phyloP scores from a whole-genome alignment of 2,329 filamentous ascomycete species.

The Arthrobotrys entomopaga region DNA sequence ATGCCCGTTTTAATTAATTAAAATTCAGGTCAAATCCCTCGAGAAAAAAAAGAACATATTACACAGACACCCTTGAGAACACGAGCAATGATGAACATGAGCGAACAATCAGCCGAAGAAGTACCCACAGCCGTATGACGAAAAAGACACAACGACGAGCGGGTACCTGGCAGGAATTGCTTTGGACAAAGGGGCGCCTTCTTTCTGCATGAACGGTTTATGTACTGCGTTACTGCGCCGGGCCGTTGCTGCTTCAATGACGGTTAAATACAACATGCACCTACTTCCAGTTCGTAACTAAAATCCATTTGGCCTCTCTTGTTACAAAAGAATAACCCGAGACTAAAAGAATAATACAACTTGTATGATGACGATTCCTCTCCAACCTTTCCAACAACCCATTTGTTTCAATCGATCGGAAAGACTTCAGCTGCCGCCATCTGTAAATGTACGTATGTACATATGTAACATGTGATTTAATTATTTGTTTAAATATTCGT shows the following conservation, averaged over 20 bases:
- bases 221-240: constrained; percentile 44
- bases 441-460: no score
- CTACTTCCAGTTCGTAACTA: neutral
- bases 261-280: constrained; percentile 28
- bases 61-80: no score
- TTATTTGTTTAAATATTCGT: no score
- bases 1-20: constrained; percentile 1
- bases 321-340: no score
- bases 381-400: neutral
- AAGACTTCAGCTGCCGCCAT: neutral
- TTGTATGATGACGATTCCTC: neutral
- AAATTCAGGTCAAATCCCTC: no score
- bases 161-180: constrained; percentile 1
- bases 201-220: no score
- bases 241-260: constrained; percentile 21
- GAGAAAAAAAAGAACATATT: no score
- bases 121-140: constrained; percentile 1
- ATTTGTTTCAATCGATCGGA: neutral
- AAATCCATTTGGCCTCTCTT: neutral
- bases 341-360: no score
- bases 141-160: neutral
- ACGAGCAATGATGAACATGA: no score
- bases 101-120: no score
- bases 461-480: no score
- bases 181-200: no score